Base-by-base conservation (phyloP, 1,139 yeast genomes). In the Kurtzmaniella quercitrusa region DNA sequence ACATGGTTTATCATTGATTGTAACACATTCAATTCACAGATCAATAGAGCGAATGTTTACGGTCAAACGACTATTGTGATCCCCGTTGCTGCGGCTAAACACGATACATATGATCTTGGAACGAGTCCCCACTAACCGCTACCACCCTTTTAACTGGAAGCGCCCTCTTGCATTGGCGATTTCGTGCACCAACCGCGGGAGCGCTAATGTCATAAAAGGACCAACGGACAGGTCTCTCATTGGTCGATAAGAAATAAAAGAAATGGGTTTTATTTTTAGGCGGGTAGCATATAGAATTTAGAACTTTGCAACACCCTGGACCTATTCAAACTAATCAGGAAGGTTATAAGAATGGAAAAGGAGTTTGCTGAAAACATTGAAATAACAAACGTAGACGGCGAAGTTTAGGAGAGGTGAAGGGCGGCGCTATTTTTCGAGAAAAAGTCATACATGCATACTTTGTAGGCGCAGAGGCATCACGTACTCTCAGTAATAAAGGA, bases 221-320 rank as follows among this genome's bases (percentile, higher is more conserved):
- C 43, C 5, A 36, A 32, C 40, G 43, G 43, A 22, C 38, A 6
- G 23, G 22, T 11, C 14, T 22, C 19, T 22, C 7, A 41, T 41
- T 41, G 43, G 43, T 41, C 43, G 43, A 41, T 41, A 41, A 41
- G 38, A 30, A 33, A 22, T 16, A 17, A 19, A 18, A 19, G 16
- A 34, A 19, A 19, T 3, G 5, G 34, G 26, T 22, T 30, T 30
- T 30, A 14, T 12, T 30, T 30, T 14, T 30, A 26, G n/a, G 9
- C 5, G 30, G 30, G 5, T 26, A 14, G 30, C 4, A 26, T 11
- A n/a, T n/a, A n/a, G n/a, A n/a, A n/a, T n/a, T n/a, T n/a, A 5
- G 30, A 26, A 5, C n/a, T 26, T 5, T 9, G 23, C 8, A 21
- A 9, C 9, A 26, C 30, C 4, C 12, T 5, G 4, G n/a, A 26